phyloP scores from a whole-genome alignment of 192 early-diverging fungal genomes.

The Spizellomyces sp. region DNA sequence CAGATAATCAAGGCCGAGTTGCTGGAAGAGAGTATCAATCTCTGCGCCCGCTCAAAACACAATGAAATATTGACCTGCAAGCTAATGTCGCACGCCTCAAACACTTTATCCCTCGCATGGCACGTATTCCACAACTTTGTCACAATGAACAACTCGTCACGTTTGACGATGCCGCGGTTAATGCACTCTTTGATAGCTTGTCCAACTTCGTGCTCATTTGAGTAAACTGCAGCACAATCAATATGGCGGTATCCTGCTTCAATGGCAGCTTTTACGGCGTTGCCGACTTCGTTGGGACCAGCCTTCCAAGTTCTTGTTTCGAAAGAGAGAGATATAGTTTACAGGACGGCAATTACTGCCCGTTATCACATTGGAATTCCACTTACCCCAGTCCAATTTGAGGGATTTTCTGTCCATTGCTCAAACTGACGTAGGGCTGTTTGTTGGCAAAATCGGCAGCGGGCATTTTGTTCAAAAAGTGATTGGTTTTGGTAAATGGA shows the following conservation, averaged over 20 bases:
- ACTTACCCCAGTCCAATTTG: too few species aligned
- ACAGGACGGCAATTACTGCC: too few species aligned
- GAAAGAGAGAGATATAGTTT: too few species aligned
- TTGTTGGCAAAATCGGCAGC: too few species aligned
- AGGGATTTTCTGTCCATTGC: too few species aligned
- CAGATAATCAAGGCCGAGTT: constrained; percentile 74
- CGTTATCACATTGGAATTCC: too few species aligned
- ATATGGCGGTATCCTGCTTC: constrained; percentile 63
- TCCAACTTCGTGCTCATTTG: constrained; percentile 82
- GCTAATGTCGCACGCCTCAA: constrained; percentile 31
- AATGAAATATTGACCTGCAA: constrained; percentile 42
- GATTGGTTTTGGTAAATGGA: too few species aligned
- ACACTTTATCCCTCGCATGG: constrained; percentile 32
- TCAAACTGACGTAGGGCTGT: too few species aligned
- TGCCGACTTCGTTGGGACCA: constrained; percentile 49
- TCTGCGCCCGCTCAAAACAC: constrained; percentile 26
- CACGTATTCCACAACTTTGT: constrained; percentile 69
- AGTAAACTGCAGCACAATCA: constrained; percentile 56
- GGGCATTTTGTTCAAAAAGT: too few species aligned
- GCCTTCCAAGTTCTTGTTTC: constrained; percentile 47
- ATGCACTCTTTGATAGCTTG: constrained; percentile 60
- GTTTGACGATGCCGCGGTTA: constrained; percentile 51
- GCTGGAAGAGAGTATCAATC: constrained; percentile 62
- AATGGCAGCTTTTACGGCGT: constrained; percentile 68
- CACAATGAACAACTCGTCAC: constrained; percentile 76